Conservation (phyloP, 2,329 filamentous ascomycete genomes). For the Penicillium sp. region DNA sequence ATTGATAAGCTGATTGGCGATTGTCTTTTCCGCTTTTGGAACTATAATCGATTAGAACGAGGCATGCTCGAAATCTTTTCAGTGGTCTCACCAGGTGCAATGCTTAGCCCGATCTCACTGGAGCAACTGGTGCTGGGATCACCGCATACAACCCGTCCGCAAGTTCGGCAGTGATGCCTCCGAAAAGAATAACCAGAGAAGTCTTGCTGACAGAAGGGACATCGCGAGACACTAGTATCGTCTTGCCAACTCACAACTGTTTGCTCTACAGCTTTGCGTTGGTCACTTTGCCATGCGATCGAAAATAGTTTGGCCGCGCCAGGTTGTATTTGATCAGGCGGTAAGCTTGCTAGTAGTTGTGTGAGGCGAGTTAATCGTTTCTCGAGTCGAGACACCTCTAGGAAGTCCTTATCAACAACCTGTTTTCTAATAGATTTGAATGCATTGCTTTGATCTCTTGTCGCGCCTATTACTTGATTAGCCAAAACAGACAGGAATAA, state of each 20-base stretch:
- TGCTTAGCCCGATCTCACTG: slow-evolving; percentile 71
- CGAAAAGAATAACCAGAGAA: slow-evolving; percentile 91
- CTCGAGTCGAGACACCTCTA: slow-evolving; percentile 85
- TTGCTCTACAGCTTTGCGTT: slow-evolving; percentile 78
- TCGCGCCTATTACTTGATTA: slow-evolving; percentile 44
- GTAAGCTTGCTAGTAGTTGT: slow-evolving; percentile 69
- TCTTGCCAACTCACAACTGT: slow-evolving; percentile 94
- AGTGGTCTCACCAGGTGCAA: slow-evolving; percentile 55
- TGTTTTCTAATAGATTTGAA: slow-evolving; percentile 69
- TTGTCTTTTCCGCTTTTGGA: slow-evolving; percentile 40
- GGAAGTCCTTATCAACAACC: slow-evolving; percentile 72
- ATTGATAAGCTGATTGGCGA: slow-evolving; percentile 51
- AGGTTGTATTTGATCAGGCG: slow-evolving; percentile 58
- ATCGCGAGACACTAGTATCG: slow-evolving; percentile 69
- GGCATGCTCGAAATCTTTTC: neutral
- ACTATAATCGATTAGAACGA: slow-evolving; percentile 29
- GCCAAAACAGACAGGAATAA: neutral
- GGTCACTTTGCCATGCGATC: slow-evolving; percentile 63
- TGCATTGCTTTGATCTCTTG: slow-evolving; percentile 63
- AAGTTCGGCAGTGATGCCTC: slow-evolving; percentile 89
- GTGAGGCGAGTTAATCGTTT: slow-evolving; percentile 89
- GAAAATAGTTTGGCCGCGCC: slow-evolving; percentile 45
- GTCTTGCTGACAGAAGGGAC: slow-evolving; percentile 92
- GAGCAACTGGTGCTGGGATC: slow-evolving; percentile 82
- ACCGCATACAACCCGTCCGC: slow-evolving; percentile 86